Evolutionary conservation across 371 early-diverging fungal genomes (phyloP).

Genomic region (Syncephalastrum monosporum): DNA sequence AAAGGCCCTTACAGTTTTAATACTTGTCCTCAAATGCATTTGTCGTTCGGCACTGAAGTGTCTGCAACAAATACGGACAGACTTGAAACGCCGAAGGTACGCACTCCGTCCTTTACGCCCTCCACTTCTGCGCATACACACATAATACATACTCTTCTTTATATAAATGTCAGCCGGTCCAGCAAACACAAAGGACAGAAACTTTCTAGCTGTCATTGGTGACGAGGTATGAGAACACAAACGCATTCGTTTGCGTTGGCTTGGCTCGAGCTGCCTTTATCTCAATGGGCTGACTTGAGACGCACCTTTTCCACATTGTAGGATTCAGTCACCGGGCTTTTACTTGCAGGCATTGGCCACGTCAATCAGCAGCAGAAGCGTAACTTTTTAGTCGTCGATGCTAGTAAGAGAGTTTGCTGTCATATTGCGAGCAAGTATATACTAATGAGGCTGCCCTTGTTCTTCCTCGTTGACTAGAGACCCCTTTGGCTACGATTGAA

Average conservation of each 20-base stretch:
- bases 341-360: slow-evolving; percentile 96
- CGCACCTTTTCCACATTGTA: slow-evolving; percentile 21
- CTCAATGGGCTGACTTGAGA: not conserved
- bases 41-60: too few relatives aligned
- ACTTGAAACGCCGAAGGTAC: too few relatives aligned
- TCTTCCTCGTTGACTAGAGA: slow-evolving; percentile 57
- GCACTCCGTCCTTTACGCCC: too few relatives aligned
- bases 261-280: not conserved
- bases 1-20: too few relatives aligned
- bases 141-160: too few relatives aligned
- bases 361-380: slow-evolving; percentile 79
- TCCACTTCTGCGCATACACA: too few relatives aligned
- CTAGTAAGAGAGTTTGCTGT: slow-evolving; percentile 64
- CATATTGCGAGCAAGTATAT: too few relatives aligned
- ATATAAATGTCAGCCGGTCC: too few relatives aligned
- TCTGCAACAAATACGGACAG: too few relatives aligned
- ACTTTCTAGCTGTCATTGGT: slow-evolving; percentile 93
- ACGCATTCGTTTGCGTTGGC: not conserved
- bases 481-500: slow-evolving; percentile 87
- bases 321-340: slow-evolving; percentile 97
- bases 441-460: too few relatives aligned
- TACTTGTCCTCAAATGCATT: too few relatives aligned
- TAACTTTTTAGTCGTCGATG: slow-evolving; percentile 95
- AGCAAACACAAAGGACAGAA: slow-evolving; percentile 61
- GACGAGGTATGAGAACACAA: slow-evolving; percentile 74